Percentiles rank a stretch among this genome's conserved stretches.
phyloP scores from a whole-genome alignment of 257 asterid species.

The Craterostigma plantagineum region DNA sequence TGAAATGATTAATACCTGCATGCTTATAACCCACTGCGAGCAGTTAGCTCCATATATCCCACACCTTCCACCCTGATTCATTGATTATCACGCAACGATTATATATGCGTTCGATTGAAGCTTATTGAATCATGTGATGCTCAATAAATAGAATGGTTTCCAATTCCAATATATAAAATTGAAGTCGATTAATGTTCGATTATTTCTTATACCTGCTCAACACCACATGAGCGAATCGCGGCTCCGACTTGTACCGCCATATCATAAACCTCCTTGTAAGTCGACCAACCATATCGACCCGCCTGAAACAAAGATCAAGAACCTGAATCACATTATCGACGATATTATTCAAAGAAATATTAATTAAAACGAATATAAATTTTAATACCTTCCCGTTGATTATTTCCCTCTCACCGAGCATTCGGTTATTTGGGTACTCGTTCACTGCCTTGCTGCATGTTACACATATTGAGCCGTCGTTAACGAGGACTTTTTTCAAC shows the following conservation, averaged over 20 bases:
- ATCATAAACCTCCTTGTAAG: constrained; percentile 73
- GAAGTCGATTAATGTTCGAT: too few relatives aligned
- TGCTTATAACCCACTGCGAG: constrained; percentile 89
- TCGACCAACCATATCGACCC: constrained; percentile 66
- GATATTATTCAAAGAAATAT: background rate
- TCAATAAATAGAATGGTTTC: too few relatives aligned
- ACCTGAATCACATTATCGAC: background rate
- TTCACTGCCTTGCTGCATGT: constrained; percentile 60
- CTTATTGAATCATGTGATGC: too few relatives aligned
- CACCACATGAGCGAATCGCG: constrained; percentile 62
- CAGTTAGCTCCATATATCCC: constrained; percentile 91
- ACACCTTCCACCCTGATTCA: constrained; percentile 74
- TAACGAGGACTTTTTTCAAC: background rate
- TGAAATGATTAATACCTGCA: too few relatives aligned
- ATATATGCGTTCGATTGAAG: too few relatives aligned
- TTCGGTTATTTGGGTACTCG: constrained; percentile 55
- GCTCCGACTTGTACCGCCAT: constrained; percentile 61
- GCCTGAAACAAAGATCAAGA: constrained; percentile 23
- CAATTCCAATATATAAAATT: too few relatives aligned
- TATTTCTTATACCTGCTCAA: constrained; percentile 60
- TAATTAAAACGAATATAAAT: too few relatives aligned
- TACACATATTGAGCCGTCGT: constrained; percentile 4
- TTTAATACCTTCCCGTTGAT: constrained; percentile 59
- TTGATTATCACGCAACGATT: too few relatives aligned
- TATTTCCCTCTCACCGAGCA: constrained; percentile 80